Conservation (phyloP, 495 filamentous ascomycete species). For the Penicillium dipodomyicola region DNA sequence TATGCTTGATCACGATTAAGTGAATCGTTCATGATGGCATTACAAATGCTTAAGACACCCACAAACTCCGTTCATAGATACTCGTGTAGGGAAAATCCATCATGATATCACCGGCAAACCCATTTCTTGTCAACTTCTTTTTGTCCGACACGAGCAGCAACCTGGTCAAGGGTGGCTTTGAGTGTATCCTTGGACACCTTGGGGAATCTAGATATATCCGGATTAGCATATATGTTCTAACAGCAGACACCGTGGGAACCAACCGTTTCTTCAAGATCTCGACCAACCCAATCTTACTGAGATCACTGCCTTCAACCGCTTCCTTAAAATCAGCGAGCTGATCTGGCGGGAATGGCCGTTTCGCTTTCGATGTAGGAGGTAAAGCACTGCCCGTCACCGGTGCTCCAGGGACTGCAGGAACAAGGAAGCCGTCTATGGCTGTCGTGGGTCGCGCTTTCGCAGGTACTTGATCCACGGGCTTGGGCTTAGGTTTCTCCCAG, state of each 20-base stretch:
- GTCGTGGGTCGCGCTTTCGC: background rate
- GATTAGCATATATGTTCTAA: slow-evolving; percentile 8
- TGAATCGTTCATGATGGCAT: slow-evolving; percentile 11
- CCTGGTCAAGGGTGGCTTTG: slow-evolving; percentile 65
- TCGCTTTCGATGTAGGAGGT: slow-evolving; percentile 28
- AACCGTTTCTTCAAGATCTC: slow-evolving; percentile 71
- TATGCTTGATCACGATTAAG: background rate
- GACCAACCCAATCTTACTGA: slow-evolving; percentile 72
- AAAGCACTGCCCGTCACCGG: slow-evolving; percentile 14
- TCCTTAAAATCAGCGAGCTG: slow-evolving; percentile 70
- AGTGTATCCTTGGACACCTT: slow-evolving; percentile 69
- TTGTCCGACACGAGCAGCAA: slow-evolving; percentile 65
- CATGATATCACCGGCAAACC: slow-evolving; percentile 42
- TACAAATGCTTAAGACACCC: slow-evolving; percentile 4
- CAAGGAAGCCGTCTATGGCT: slow-evolving; percentile 27
- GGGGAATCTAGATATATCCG: slow-evolving; percentile 53
- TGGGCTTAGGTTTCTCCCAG: slow-evolving; percentile 58
- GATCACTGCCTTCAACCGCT: slow-evolving; percentile 64
- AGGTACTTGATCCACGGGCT: slow-evolving; percentile 18
- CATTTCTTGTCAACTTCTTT: slow-evolving; percentile 64
- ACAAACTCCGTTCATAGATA: slow-evolving; percentile 5
- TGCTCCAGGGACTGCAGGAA: slow-evolving; percentile 12
- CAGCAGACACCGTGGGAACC: slow-evolving; percentile 14
- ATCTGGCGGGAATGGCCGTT: slow-evolving; percentile 51
- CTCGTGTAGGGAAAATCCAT: background rate